A percentile compares a stretch with the other conserved stretches of the same genome.
Conservation (phyloP, 2,329 filamentous ascomycete species). For the Domatiomyces globalis region DNA sequence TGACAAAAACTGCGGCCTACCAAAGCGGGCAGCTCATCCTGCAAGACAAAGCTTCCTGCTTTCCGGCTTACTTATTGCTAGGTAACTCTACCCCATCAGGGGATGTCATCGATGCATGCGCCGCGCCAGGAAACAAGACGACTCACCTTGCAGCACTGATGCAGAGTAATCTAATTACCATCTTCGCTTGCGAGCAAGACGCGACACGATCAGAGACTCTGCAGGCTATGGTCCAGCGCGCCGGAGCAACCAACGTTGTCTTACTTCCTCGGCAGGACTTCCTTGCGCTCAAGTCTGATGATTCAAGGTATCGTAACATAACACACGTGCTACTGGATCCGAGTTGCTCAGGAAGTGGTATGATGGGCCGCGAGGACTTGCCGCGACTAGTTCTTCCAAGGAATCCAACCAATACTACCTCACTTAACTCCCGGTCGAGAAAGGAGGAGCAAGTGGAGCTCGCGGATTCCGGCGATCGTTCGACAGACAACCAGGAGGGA, state of each 20-base stretch:
- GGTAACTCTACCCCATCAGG: conserved; percentile 44
- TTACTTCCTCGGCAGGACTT: conserved; percentile 71
- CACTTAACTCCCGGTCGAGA: conserved; percentile 13
- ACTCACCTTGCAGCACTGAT: conserved; percentile 78
- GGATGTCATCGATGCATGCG: conserved; percentile 80
- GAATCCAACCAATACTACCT: conserved; percentile 23
- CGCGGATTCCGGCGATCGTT: neutral
- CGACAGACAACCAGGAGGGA: conserved; percentile 27
- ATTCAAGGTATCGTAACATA: conserved; percentile 52
- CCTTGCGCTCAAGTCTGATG: conserved; percentile 54
- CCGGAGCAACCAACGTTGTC: conserved; percentile 54
- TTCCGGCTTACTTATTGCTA: conserved; percentile 78
- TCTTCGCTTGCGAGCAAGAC: conserved; percentile 74
- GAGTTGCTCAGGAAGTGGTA: conserved; percentile 90
- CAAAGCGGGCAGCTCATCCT: conserved; percentile 64
- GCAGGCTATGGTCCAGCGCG: conserved; percentile 67
- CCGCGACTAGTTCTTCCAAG: conserved; percentile 51
- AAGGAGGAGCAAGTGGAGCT: conserved; percentile 26
- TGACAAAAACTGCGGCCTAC: conserved; percentile 63
- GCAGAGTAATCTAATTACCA: conserved; percentile 18
- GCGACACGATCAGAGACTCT: conserved; percentile 56
- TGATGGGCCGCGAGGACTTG: conserved; percentile 73
- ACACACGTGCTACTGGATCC: conserved; percentile 75
- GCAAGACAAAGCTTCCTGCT: conserved; percentile 94
- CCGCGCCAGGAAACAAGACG: conserved; percentile 93